Evolutionary conservation across 2,329 filamentous ascomycete genomes (phyloP), one percentile per base, ranked within the genome.

Genomic region (Ophiostoma sp.): DNA sequence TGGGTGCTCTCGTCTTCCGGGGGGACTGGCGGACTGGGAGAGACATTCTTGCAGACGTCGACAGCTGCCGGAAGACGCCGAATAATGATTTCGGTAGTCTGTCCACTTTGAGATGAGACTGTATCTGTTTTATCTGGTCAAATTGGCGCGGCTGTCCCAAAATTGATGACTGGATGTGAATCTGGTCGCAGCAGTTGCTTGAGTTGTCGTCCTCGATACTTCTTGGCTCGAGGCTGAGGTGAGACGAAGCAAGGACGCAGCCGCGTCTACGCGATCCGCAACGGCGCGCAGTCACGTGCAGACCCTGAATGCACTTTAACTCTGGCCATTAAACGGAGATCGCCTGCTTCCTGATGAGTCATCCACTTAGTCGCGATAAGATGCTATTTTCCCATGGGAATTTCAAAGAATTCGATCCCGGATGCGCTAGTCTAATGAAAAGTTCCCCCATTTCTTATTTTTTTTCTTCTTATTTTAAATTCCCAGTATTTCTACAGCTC

Each of bases 11-110:
- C 44, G 62, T 41, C 55, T 55, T 69, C 7, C 71, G 70, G 4
- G 68, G 41, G 14, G 69, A 69, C 45, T 67, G 67, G 47, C 71
- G 70, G 6, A 69, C 41, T 2, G 70, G 68, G 27, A 69, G 68
- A 45, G 66, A 66, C 70, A 71, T 71, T 12, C 64, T 62, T 9
- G 67, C 65, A 11, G 66, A 42, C 38, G 70, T 67, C 44, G 66
- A 27, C 64, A 64, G 41, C 36, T 44, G 44, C 58, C 69, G 65
- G 47, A 68, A 16, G 47, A 52, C 64, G 66, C 60, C 16, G 18
- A 63, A 5, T 8, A 42, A 8, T 41, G 47, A 38, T 47, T 47
- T 44, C 3, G 9, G 42, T 47, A 14, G 4, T 36, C n/a, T 27
- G 36, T 55, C 66, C 66, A 67, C 40, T 18, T 38, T 67, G 11